Evolutionary conservation across 805 yeast species (phyloP), one percentile per base, ranked within the genome.

Genomic region (Sugiyamaella floridensis): DNA sequence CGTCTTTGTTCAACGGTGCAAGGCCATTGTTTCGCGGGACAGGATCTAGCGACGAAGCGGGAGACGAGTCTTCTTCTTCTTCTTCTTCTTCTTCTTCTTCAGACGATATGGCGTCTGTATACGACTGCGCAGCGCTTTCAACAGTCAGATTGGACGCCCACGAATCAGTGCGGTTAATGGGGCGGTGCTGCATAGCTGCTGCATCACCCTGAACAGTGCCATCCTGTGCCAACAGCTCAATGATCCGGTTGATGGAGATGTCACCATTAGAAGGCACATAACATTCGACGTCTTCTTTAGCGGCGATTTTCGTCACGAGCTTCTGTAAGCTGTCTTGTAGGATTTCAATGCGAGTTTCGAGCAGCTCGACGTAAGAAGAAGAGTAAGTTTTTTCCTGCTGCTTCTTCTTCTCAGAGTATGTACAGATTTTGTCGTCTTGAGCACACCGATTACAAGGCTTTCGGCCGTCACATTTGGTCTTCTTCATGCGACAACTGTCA

Each of bases 281-380:
- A 7, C 34, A 53, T 8, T 50, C 19, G 16, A 61, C 55, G 26
- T 59, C 62, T 40, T 58, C 57, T 43, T 53, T 45, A n/a, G 54
- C 52, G 16, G 61, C 54, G 12, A 61, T 43, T 47, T 55, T 53
- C 40, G 51, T 37, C 14, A 61, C 52, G 18, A 61, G 48, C 47
- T 74, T 76, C 52, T 79, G 76, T 45, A 82, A 63, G 1, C 81
- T 69, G 57, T 73, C 73, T 47, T 80, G 76, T 19, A 82, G 67
- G 43, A 83, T 66, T 46, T 76, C 78, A 40, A 80, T 64, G 46
- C 86, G 64, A 26, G 82, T 78, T 57, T 83, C 86, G 40, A 83
- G 67, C 50, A 83, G 66, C 58, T 82, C 87, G 10, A 82, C 83
- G 57, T 83, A 82, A 5, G 83, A 85, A 43, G 68, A 65, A 1